phyloP scores from a whole-genome alignment of 2,329 filamentous ascomycete species.

The Stachybotrys echinatus region DNA sequence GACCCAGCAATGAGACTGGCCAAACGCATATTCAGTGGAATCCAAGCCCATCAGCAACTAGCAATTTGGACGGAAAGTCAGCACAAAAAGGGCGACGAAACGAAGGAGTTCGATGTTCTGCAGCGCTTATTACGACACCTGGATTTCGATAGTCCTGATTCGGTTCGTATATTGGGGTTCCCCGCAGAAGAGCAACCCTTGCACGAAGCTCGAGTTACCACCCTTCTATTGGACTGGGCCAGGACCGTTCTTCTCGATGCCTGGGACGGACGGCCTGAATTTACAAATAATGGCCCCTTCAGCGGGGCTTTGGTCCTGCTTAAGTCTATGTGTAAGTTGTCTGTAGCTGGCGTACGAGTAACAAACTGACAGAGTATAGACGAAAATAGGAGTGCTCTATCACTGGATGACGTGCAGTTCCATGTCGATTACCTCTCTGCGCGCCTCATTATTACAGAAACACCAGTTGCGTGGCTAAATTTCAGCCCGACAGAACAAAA shows the following conservation, averaged over 20 bases:
- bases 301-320: constrained; percentile 75
- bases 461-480: constrained; percentile 67
- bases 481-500: constrained; percentile 56
- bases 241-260: constrained; percentile 69
- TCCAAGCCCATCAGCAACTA: constrained; percentile 38
- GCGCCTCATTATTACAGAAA: constrained; percentile 66
- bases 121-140: constrained; percentile 46
- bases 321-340: constrained; percentile 61
- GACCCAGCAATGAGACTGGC: constrained; percentile 55
- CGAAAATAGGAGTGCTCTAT: constrained; percentile 55
- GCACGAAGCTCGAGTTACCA: constrained; percentile 53
- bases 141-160: constrained; percentile 43
- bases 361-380: constrained; percentile 33
- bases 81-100: constrained; percentile 27
- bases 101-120: constrained; percentile 35
- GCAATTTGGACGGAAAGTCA: constrained; percentile 41
- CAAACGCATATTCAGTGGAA: constrained; percentile 51
- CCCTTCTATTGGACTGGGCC: constrained; percentile 64
- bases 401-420: constrained; percentile 65
- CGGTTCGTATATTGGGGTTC: constrained; percentile 41
- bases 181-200: constrained; percentile 43
- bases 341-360: neutral
- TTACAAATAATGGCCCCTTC: constrained; percentile 65
- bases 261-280: constrained; percentile 72
- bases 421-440: constrained; percentile 71